phyloP scores from a whole-genome alignment of 352 stramenopile species.

The Plasmopara halstedii region DNA sequence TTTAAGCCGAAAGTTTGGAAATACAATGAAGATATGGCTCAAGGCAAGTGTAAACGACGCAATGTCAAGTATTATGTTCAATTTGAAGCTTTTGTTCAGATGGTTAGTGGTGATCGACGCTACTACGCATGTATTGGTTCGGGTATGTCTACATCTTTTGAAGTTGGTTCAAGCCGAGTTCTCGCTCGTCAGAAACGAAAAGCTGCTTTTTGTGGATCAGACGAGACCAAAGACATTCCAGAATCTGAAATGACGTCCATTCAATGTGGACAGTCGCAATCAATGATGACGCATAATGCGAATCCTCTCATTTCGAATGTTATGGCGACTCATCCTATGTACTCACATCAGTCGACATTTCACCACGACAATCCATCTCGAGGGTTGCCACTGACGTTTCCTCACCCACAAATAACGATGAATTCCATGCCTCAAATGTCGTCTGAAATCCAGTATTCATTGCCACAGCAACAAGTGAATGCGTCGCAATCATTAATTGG shows the following conservation, averaged over 20 bases:
- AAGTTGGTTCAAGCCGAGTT: constrained; percentile 77
- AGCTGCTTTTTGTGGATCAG: constrained; percentile 36
- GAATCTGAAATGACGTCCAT: constrained; percentile 25
- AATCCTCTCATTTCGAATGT: constrained; percentile 25
- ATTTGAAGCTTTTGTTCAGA: constrained; percentile 79
- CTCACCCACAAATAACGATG: constrained; percentile 48
- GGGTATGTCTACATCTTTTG: constrained; percentile 80
- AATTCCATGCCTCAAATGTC: constrained; percentile 30
- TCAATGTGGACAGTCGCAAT: constrained; percentile 18
- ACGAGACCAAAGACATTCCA: constrained; percentile 10
- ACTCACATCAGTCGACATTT: constrained; percentile 8
- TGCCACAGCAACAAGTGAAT: constrained; percentile 17
- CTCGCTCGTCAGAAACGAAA: constrained; percentile 81
- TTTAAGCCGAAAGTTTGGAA: constrained; percentile 89
- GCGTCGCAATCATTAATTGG: constrained; percentile 16
- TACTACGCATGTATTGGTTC: constrained; percentile 84
- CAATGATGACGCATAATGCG: constrained; percentile 24
- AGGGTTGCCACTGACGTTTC: constrained; percentile 41
- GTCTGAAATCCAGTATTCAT: constrained; percentile 27
- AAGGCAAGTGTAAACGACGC: constrained; percentile 82
- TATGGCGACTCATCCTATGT: constrained; percentile 25
- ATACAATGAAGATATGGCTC: constrained; percentile 84
- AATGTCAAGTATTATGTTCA: constrained; percentile 88
- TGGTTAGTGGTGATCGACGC: constrained; percentile 58
- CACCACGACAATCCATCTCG: constrained; percentile 30